phyloP scores from a whole-genome alignment of 2,329 filamentous ascomycete species.

The Elsinoe batatas region DNA sequence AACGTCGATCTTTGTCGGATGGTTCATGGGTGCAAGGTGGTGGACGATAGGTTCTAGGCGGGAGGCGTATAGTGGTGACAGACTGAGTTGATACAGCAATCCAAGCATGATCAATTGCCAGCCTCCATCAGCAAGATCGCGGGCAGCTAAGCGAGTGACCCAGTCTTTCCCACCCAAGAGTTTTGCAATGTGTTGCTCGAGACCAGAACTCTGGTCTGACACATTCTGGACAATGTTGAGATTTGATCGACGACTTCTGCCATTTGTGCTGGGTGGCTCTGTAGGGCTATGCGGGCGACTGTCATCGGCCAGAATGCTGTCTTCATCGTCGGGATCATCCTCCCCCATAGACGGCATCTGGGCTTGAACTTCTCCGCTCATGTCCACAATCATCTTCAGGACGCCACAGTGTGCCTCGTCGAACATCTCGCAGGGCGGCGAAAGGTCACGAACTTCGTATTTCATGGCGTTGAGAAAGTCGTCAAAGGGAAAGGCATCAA shows the following conservation, averaged over 20 bases:
- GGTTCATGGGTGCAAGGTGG: constrained; percentile 68
- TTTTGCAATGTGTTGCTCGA: constrained; percentile 17
- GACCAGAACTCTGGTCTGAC: constrained; percentile 8
- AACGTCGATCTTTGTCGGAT: constrained; percentile 65
- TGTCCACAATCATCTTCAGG: constrained; percentile 73
- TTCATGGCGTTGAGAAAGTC: constrained; percentile 86
- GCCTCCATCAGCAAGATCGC: constrained; percentile 77
- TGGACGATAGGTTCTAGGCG: constrained; percentile 69
- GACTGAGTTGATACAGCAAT: constrained; percentile 73
- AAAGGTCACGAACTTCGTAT: constrained; percentile 55
- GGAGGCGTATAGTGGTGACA: constrained; percentile 58
- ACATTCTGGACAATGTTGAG: constrained; percentile 9
- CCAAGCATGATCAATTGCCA: constrained; percentile 90
- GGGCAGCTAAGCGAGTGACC: constrained; percentile 72
- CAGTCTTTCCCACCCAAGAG: constrained; percentile 60
- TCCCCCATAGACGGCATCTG: constrained; percentile 66
- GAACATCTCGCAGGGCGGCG: constrained; percentile 67
- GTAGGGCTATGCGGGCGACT: constrained; percentile 44
- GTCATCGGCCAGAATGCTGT: constrained; percentile 51
- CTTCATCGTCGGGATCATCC: constrained; percentile 59
- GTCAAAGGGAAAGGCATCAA: constrained; percentile 97
- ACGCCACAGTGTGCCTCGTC: constrained; percentile 87
- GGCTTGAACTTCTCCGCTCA: constrained; percentile 71
- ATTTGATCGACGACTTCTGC: constrained; percentile 49
- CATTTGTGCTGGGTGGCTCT: constrained; percentile 51